Evolutionary conservation across 2,329 filamentous ascomycete genomes (phyloP).

Genomic region (Aspergillus fumigatus): DNA sequence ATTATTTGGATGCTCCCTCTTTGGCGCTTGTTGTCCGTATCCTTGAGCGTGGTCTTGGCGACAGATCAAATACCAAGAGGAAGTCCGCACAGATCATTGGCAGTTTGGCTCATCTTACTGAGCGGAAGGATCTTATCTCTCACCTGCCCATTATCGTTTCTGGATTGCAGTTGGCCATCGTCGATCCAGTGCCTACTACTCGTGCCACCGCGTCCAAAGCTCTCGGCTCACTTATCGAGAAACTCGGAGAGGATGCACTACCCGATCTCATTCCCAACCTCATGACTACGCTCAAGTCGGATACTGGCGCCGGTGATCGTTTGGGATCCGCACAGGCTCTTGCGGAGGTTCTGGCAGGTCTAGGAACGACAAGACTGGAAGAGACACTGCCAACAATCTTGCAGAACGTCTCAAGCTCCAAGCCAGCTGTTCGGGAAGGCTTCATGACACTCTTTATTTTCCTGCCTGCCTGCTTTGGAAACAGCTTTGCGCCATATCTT

Average conservation of each 20-base stretch:
- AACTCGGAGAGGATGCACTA: conserved; percentile 91
- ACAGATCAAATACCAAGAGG: conserved; percentile 89
- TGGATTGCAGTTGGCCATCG: conserved; percentile 80
- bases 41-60: conserved; percentile 82
- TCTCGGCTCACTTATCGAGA: conserved; percentile 93
- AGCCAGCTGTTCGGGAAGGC: conserved; percentile 85
- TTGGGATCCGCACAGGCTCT: conserved; percentile 95
- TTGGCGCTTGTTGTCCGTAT: conserved; percentile 93
- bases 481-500: conserved; percentile 95
- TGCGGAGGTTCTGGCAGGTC: conserved; percentile 88
- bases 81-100: conserved; percentile 98
- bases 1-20: conserved; percentile 96
- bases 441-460: conserved; percentile 99
- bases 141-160: conserved; percentile 90
- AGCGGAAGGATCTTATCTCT: conserved; percentile 85
- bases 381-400: conserved; percentile 94
- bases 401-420: conserved; percentile 90
- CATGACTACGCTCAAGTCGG: conserved; percentile 96
- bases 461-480: conserved; percentile 96
- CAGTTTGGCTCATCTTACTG: conserved; percentile 92
- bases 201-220: conserved; percentile 94
- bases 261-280: conserved; percentile 96
- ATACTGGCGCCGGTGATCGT: conserved; percentile 92
- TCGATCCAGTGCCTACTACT: conserved; percentile 94
- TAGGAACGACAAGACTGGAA: conserved; percentile 87